phyloP scores from a whole-genome alignment of 2,329 filamentous ascomycete genomes.

The Penicillium sp. region DNA sequence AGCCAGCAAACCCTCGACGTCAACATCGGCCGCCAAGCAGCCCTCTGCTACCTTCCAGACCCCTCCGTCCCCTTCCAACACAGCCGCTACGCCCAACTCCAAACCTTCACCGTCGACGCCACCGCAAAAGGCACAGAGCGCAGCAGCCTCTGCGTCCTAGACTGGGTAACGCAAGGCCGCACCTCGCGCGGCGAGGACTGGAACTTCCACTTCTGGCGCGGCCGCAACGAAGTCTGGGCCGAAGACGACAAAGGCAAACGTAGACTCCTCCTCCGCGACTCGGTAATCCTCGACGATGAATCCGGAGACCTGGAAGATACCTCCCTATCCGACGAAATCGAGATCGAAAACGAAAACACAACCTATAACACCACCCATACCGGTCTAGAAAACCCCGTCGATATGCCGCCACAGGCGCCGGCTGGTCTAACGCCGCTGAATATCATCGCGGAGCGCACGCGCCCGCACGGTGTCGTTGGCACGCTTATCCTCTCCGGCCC shows the following conservation, averaged over 20 bases:
- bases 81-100: constrained; percentile 80
- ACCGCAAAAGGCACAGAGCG: constrained; percentile 38
- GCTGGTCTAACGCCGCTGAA: constrained; percentile 24
- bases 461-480: constrained; percentile 73
- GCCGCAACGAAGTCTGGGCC: constrained; percentile 74
- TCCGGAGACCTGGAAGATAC: constrained; percentile 10
- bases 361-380: constrained; percentile 11
- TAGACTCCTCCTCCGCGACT: constrained; percentile 79
- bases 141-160: constrained; percentile 72
- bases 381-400: constrained; percentile 5
- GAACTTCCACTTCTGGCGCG: constrained; percentile 76
- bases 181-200: constrained; percentile 84
- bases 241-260: constrained; percentile 41
- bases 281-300: constrained; percentile 69
- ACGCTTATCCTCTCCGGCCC: constrained; percentile 80
- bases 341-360: constrained; percentile 38
- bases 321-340: constrained; percentile 13
- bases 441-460: constrained; percentile 60
- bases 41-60: constrained; percentile 72
- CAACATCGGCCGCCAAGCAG: constrained; percentile 49
- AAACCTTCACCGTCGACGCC: constrained; percentile 66
- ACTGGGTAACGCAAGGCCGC: constrained; percentile 92
- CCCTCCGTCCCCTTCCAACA: constrained; percentile 87
- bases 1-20: constrained; percentile 54
- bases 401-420: constrained; percentile 17